A percentile compares a stretch with the other conserved stretches of the same genome.
Conservation (phyloP, 2,329 filamentous ascomycete species). For the Thermoascus crustaceus region DNA sequence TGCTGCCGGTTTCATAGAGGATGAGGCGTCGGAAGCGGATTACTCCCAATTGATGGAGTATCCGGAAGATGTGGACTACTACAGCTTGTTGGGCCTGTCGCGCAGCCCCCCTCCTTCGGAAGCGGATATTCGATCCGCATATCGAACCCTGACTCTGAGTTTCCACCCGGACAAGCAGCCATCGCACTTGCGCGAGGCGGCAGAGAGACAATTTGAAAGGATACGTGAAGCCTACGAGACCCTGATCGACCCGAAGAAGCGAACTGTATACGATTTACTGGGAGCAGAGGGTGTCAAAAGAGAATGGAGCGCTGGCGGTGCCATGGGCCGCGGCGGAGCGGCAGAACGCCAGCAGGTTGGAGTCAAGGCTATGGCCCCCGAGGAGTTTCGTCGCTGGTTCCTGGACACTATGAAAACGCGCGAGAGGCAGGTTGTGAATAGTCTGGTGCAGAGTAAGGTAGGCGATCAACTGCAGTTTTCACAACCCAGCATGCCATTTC, state of each 20-base stretch:
- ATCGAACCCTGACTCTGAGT: constrained; percentile 34
- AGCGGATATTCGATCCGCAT: constrained; percentile 36
- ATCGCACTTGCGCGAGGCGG: constrained; percentile 27
- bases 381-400: constrained; percentile 36
- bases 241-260: constrained; percentile 33
- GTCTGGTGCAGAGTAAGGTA: constrained; percentile 31
- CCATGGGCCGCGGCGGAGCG: constrained; percentile 24
- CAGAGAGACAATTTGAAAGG: constrained; percentile 29
- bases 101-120: constrained; percentile 33
- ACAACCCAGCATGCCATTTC: too few relatives aligned
- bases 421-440: constrained; percentile 29
- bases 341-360: constrained; percentile 26
- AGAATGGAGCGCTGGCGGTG: constrained; percentile 29
- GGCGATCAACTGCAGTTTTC: constrained; percentile 11
- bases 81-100: constrained; percentile 33
- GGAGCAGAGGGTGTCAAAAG: constrained; percentile 32
- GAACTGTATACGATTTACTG: constrained; percentile 36
- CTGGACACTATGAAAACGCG: constrained; percentile 32
- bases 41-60: constrained; percentile 21
- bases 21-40: constrained; percentile 18
- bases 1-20: constrained; percentile 8
- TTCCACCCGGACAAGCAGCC: constrained; percentile 42
- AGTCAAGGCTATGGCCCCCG: constrained; percentile 28
- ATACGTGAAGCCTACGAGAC: constrained; percentile 37
- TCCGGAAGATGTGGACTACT: constrained; percentile 33